Percentiles rank a stretch among this genome's conserved stretches.
Conservation (phyloP, 805 yeast genomes). For the Barnettozyma botsteinii region DNA sequence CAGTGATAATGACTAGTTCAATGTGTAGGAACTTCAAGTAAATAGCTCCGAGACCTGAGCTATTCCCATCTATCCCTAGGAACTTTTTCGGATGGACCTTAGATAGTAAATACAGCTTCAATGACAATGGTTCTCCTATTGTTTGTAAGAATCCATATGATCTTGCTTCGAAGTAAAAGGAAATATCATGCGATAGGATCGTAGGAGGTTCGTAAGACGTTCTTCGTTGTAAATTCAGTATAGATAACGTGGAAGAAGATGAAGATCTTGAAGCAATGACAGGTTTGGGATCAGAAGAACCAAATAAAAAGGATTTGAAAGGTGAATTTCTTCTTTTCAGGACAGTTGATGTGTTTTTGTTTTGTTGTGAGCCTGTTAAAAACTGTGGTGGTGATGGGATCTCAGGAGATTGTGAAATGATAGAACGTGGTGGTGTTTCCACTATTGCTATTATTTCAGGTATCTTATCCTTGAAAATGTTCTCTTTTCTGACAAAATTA, state of each 20-base stretch:
- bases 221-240: background rate
- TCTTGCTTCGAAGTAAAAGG: slow-evolving; percentile 13
- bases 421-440: slow-evolving; percentile 2
- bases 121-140: slow-evolving; percentile 15
- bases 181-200: slow-evolving; percentile 7
- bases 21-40: slow-evolving; percentile 36
- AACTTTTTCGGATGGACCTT: slow-evolving; percentile 19
- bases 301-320: slow-evolving; percentile 1
- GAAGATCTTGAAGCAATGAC: background rate
- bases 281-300: background rate
- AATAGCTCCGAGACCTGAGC: slow-evolving; percentile 44
- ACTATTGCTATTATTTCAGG: slow-evolving; percentile 41
- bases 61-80: slow-evolving; percentile 32
- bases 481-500: slow-evolving; percentile 40
- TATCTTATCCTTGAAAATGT: slow-evolving; percentile 33
- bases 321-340: background rate
- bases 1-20: slow-evolving; percentile 19
- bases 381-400: slow-evolving; percentile 1
- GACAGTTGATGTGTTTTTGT: too few relatives aligned
- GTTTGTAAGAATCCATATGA: slow-evolving; percentile 12
- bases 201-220: slow-evolving; percentile 7
- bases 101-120: slow-evolving; percentile 22
- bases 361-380: background rate
- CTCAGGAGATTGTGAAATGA: background rate
- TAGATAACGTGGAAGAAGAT: slow-evolving; percentile 4